Conservation (phyloP, 2,329 filamentous ascomycete genomes). For the Paecilomyces formosus region DNA sequence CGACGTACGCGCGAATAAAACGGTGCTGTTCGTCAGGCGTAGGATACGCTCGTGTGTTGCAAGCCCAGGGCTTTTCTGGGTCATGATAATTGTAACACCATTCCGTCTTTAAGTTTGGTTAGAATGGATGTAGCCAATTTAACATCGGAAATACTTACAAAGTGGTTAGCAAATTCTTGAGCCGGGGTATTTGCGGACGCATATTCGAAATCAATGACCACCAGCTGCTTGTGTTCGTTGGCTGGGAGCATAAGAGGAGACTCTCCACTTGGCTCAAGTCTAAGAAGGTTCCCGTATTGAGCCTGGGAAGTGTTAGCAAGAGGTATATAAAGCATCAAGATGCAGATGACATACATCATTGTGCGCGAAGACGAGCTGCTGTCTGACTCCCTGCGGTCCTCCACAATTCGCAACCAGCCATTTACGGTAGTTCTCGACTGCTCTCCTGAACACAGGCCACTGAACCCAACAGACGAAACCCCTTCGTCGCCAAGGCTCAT, state of each 20-base stretch:
- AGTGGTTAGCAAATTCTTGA: slow-evolving; percentile 94
- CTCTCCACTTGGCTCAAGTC: slow-evolving; percentile 60
- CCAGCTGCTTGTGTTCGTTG: slow-evolving; percentile 90
- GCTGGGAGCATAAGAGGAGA: slow-evolving; percentile 82
- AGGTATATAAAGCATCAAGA: not conserved
- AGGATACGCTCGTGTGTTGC: slow-evolving; percentile 66
- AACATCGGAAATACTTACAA: slow-evolving; percentile 45
- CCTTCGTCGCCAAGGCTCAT: slow-evolving; percentile 56
- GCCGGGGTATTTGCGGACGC: slow-evolving; percentile 81
- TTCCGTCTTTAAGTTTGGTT: slow-evolving; percentile 51
- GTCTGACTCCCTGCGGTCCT: slow-evolving; percentile 57
- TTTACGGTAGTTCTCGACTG: slow-evolving; percentile 68
- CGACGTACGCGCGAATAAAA: slow-evolving; percentile 80
- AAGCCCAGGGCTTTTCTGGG: slow-evolving; percentile 54
- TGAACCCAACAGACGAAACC: slow-evolving; percentile 77
- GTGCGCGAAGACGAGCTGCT: slow-evolving; percentile 85
- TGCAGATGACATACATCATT: slow-evolving; percentile 65
- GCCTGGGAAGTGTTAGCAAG: slow-evolving; percentile 50
- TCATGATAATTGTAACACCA: slow-evolving; percentile 99
- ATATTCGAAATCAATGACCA: slow-evolving; percentile 98
- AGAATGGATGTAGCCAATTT: not conserved
- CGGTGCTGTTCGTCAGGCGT: slow-evolving; percentile 71
- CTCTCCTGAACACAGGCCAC: slow-evolving; percentile 69
- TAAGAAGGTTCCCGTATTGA: slow-evolving; percentile 96
- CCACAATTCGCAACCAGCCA: slow-evolving; percentile 69